Evolutionary conservation across 306 rosid species (phyloP).

Genomic region (Biancaea sappan): DNA sequence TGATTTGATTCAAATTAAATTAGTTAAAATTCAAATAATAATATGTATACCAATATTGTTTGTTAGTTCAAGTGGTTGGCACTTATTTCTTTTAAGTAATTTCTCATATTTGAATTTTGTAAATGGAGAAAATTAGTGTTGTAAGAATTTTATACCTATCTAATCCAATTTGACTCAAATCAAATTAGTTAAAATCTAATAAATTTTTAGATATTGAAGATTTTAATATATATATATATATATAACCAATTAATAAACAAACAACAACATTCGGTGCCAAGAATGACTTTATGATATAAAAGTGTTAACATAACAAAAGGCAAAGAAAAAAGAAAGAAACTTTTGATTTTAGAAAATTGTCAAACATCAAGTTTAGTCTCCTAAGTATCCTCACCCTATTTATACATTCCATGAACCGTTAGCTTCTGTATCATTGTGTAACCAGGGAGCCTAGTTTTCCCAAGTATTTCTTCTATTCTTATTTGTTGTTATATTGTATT

Average conservation of each 20-base stretch:
- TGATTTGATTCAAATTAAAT: too few relatives aligned
- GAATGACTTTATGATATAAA: conserved; percentile 18
- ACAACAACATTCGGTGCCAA: not conserved
- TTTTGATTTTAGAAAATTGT: conserved; percentile 27
- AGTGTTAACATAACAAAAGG: conserved; percentile 33
- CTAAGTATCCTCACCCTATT: conserved; percentile 25
- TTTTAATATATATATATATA: too few relatives aligned
- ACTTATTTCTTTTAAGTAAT: too few relatives aligned
- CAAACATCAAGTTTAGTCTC: conserved; percentile 44
- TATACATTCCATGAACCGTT: not conserved
- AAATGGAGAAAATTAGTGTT: too few relatives aligned
- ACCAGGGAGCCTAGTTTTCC: not conserved
- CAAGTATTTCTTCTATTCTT: not conserved
- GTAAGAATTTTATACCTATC: too few relatives aligned
- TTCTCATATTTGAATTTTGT: too few relatives aligned
- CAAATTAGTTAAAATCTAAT: too few relatives aligned
- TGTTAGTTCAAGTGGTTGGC: too few relatives aligned
- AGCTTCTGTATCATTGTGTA: not conserved
- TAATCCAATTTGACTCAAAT: too few relatives aligned
- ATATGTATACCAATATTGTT: too few relatives aligned
- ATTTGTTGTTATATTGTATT: rapidly evolving
- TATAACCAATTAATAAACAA: not conserved
- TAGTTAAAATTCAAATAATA: too few relatives aligned
- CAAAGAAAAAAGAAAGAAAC: conserved; percentile 27
- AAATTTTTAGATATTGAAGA: too few relatives aligned